phyloP scores from a whole-genome alignment of 1,139 yeast species.

The Pichia sp. region DNA sequence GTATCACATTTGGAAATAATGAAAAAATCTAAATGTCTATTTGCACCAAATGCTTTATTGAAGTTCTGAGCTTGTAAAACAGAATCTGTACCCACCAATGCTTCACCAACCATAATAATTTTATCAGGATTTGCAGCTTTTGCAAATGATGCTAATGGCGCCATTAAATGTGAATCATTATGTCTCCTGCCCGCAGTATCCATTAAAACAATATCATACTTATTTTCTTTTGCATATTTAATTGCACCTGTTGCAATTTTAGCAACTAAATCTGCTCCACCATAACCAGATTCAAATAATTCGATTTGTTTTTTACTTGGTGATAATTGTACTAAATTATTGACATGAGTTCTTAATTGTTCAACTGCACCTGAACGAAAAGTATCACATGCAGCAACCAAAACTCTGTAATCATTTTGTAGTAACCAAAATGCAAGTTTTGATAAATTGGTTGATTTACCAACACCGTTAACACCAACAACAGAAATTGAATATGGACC shows the following conservation, averaged over 20 bases:
- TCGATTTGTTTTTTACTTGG: slow-evolving; percentile 54
- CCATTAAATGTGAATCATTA: slow-evolving; percentile 91
- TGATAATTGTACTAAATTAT: slow-evolving; percentile 60
- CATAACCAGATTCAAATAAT: slow-evolving; percentile 90
- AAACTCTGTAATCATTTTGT: slow-evolving; percentile 79
- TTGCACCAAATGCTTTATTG: slow-evolving; percentile 86
- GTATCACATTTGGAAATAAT: slow-evolving; percentile 94
- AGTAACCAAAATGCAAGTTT: slow-evolving; percentile 92
- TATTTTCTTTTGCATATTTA: slow-evolving; percentile 57
- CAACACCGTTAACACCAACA: slow-evolving; percentile 97
- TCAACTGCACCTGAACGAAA: slow-evolving; percentile 98
- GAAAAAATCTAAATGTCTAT: slow-evolving; percentile 78
- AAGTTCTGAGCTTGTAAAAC: slow-evolving; percentile 93
- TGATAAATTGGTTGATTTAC: slow-evolving; percentile 91
- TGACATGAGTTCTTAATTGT: slow-evolving; percentile 89
- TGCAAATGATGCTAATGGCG: slow-evolving; percentile 91
- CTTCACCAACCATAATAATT: slow-evolving; percentile 98
- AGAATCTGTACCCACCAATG: slow-evolving; percentile 94
- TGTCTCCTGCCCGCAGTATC: slow-evolving; percentile 98
- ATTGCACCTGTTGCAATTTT: slow-evolving; percentile 94
- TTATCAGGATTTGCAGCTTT: slow-evolving; percentile 94
- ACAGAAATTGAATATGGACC: slow-evolving; percentile 90
- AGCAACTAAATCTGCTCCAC: slow-evolving; percentile 89
- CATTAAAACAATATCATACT: slow-evolving; percentile 81
- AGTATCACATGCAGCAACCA: slow-evolving; percentile 96